phyloP scores from a whole-genome alignment of 129 eudicot genomes.

The Saussurea involucrata region DNA sequence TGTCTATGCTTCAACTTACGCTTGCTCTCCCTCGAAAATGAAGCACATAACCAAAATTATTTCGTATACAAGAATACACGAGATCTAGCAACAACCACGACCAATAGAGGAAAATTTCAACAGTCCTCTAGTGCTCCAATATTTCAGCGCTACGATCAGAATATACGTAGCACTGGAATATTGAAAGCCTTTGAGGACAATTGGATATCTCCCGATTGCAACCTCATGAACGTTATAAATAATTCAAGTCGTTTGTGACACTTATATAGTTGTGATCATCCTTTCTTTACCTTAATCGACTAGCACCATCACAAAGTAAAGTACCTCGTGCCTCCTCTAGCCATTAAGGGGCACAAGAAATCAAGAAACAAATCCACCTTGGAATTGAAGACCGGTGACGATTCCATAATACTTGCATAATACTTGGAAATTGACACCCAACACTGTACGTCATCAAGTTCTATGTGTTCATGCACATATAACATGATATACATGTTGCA shows the following conservation, averaged over 20 bases:
- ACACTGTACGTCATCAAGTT: not conserved
- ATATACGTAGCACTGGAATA: not conserved
- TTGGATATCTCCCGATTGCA: conserved; percentile 7
- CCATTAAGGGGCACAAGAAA: conserved; percentile 1
- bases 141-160: not conserved
- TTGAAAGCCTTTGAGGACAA: conserved; percentile 32
- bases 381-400: not conserved
- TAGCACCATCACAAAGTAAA: conserved; percentile 4
- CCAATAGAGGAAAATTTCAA: not conserved
- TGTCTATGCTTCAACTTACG: not conserved
- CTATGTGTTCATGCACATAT: not conserved
- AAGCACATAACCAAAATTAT: not conserved
- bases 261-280: not conserved
- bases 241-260: not conserved
- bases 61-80: not conserved
- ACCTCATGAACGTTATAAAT: not conserved
- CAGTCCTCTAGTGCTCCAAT: conserved; percentile 19
- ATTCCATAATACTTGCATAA: not conserved
- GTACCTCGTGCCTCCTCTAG: not conserved
- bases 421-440: conserved; percentile 3
- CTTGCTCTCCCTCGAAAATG: not conserved
- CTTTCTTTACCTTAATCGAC: not conserved
- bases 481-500: not conserved
- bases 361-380: not conserved
- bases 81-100: not conserved